A percentile compares a stretch with the other conserved stretches of the same genome.
Evolutionary conservation across 805 yeast species (phyloP).

Genomic region (Starmerella khaoyaiensis): DNA sequence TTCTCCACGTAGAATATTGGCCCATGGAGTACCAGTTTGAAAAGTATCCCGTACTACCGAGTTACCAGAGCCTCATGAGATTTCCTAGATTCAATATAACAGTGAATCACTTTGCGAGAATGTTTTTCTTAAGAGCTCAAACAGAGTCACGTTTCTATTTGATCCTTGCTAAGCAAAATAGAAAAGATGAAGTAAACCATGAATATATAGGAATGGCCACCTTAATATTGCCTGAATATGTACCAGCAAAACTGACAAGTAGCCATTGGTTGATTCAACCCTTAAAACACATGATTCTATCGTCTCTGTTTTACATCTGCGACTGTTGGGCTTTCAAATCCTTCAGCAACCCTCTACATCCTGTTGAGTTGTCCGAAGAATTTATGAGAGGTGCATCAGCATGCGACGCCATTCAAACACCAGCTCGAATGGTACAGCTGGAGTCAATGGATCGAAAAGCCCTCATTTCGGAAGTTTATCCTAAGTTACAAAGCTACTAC

Average conservation of each 20-base stretch:
- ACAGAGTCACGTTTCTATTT: constrained; percentile 3
- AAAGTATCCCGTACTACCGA: constrained; percentile 1
- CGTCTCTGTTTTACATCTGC: constrained; percentile 2
- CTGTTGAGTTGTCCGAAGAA: constrained; percentile 5
- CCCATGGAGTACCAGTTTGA: constrained; percentile 6
- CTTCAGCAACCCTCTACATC: constrained; percentile 3
- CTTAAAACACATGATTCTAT: not conserved
- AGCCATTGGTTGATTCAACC: not conserved
- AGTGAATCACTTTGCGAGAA: constrained; percentile 3
- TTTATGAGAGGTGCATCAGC: constrained; percentile 5
- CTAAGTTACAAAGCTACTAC: constrained; percentile 4
- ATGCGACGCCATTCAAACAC: constrained; percentile 2
- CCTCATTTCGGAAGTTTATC: constrained; percentile 5
- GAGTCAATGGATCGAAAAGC: constrained; percentile 5
- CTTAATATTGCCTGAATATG: constrained; percentile 8
- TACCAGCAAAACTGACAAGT: not conserved
- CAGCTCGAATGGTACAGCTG: constrained; percentile 4
- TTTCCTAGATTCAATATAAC: constrained; percentile 6
- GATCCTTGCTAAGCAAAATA: constrained; percentile 3
- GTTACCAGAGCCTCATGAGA: not conserved
- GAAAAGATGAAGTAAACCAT: not conserved
- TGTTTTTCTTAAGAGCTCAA: constrained; percentile 3
- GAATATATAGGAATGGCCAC: constrained; percentile 6
- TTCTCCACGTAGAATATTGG: constrained; percentile 8
- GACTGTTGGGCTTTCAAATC: constrained; percentile 7